Evolutionary conservation across 441 rosid species (phyloP).

Genomic region (Erodium moschatum): DNA sequence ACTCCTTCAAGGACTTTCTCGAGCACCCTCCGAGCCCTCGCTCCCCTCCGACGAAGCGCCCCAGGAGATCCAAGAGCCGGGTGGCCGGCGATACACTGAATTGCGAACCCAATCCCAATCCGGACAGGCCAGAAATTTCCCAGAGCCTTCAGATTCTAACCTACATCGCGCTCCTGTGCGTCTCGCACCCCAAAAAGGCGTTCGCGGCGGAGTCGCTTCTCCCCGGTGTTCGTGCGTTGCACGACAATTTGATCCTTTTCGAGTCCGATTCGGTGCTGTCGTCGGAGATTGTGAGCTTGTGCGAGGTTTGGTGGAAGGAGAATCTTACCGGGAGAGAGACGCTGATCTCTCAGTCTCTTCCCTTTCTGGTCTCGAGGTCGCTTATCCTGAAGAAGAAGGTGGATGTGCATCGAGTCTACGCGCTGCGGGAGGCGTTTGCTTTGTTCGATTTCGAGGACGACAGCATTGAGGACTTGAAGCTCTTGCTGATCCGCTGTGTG

Average conservation of each 20-base stretch:
- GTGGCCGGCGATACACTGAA: not conserved
- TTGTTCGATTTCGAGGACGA: conserved; percentile 80
- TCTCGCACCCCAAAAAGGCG: conserved; percentile 40
- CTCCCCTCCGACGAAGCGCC: conserved; percentile 63
- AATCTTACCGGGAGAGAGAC: conserved; percentile 40
- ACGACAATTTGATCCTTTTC: conserved; percentile 53
- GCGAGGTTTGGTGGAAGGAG: conserved; percentile 81
- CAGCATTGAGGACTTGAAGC: conserved; percentile 74
- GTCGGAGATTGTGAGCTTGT: conserved; percentile 49
- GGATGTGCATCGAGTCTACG: conserved; percentile 70
- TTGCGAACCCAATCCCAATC: not conserved
- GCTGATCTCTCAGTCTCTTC: conserved; percentile 69
- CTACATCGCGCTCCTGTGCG: conserved; percentile 37
- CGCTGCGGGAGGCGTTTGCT: conserved; percentile 62
- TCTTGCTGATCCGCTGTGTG: conserved; percentile 64
- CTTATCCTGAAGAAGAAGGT: conserved; percentile 73
- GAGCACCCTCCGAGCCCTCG: conserved; percentile 19
- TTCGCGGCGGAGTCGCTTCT: conserved; percentile 42
- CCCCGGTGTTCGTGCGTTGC: conserved; percentile 49
- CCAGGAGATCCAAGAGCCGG: conserved; percentile 32
- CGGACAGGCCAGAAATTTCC: conserved; percentile 24
- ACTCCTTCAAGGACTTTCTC: conserved; percentile 27
- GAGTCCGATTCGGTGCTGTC: conserved; percentile 57
- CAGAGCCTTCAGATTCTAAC: conserved; percentile 42
- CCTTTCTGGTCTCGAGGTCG: conserved; percentile 65